These are phyloP conservation scores for Cercospora berteroae DNA, from an alignment of 2,329 filamentous ascomycete species.

Conservation along the genomic window DNA sequence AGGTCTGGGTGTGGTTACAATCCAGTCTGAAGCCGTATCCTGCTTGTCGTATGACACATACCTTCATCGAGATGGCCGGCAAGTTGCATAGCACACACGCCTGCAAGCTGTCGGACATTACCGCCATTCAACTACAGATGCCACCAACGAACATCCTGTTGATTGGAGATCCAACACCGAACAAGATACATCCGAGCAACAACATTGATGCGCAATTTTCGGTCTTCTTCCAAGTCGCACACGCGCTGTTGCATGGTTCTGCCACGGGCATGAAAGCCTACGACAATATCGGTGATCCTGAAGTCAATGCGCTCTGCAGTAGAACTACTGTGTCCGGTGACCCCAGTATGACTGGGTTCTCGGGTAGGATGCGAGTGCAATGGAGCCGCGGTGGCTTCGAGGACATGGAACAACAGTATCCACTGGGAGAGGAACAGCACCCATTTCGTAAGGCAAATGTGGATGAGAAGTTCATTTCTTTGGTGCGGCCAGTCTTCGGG, in stretches of 20 bases:
- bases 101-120: slow-evolving; percentile 21
- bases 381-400: slow-evolving; percentile 29
- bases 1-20: slow-evolving; percentile 30
- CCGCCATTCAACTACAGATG: slow-evolving; percentile 26
- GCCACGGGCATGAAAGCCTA: slow-evolving; percentile 33
- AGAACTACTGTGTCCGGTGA: slow-evolving; percentile 30
- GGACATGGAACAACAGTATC: slow-evolving; percentile 25
- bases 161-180: slow-evolving; percentile 38
- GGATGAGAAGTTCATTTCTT: slow-evolving; percentile 32
- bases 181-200: slow-evolving; percentile 39
- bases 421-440: slow-evolving; percentile 34
- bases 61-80: slow-evolving; percentile 35
- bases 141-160: slow-evolving; percentile 30
- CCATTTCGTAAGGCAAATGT: slow-evolving; percentile 33
- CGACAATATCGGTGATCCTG: slow-evolving; percentile 27
- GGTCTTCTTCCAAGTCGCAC: slow-evolving; percentile 38
- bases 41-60: slow-evolving; percentile 37
- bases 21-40: slow-evolving; percentile 35
- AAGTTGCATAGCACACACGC: slow-evolving; percentile 16
- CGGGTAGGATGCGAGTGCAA: slow-evolving; percentile 25
- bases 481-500: slow-evolving; percentile 30
- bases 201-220: slow-evolving; percentile 40
- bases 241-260: slow-evolving; percentile 33
- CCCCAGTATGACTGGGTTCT: slow-evolving; percentile 26
- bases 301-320: slow-evolving; percentile 27